Evolutionary conservation across 164 flowering plant genomes (phyloP), one percentile per base, ranked within the genome.

Genomic region (Platanus orientalis): DNA sequence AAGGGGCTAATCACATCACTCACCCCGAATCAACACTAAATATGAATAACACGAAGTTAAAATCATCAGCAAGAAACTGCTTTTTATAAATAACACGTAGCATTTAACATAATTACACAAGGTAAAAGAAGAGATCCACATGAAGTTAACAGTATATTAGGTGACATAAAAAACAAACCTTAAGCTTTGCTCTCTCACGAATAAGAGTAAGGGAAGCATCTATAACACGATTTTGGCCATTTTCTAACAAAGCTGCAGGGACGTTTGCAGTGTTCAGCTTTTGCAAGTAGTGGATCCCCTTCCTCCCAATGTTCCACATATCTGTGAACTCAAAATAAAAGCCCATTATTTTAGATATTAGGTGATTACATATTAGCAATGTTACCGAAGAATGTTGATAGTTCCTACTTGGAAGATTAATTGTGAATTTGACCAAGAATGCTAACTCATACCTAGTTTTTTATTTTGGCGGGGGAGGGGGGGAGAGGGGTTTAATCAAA

Each of bases 201-300:
- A 93, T 90, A 44, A 93, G 95, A 20, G 98, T 90, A 40, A 93
- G 87, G 13, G 98, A 93, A 72, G 98, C 98, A 63, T 93, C 98
- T 9, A 93, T 89, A 13, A 93, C 96, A 61, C 98, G 94, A 40
- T 81, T 78, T 67, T 93, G 97, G 34, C 97, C 98, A 28, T 86
- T 87, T 60, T 85, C 83, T 55, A 90, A 67, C 81, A 86, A 64
- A 23, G 76, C 81, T 55, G 74, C 25, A 0, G 91, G 89, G 27
- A 92, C 79, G 65, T 84, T 85, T 63, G 81, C 86, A 54, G 85
- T 84, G 60, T 81, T 87, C 39, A 85, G 76, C 53, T 76, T 84
- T 28, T 79, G 89, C 76, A 81, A 66, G 73, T 75, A 80, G 67
- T 85, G 93, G 66, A 88, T 72, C 27, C 91, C 98, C 70, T 57